Evolutionary conservation across 495 filamentous ascomycete genomes (phyloP).

Genomic region (Schizothecium vesticola): DNA sequence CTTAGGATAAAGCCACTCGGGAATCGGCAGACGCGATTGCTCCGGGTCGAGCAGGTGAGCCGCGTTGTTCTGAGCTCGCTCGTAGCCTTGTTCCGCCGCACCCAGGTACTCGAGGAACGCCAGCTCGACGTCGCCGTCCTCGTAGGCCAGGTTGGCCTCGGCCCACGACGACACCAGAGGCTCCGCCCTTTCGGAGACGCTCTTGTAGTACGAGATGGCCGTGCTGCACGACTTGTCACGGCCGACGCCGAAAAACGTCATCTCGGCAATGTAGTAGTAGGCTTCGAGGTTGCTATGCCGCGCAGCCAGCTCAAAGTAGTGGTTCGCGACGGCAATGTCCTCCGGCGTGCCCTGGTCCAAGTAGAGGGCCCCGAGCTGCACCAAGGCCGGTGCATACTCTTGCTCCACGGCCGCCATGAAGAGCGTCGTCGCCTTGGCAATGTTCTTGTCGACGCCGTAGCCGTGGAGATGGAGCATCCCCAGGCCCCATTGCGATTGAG

Average conservation of each 20-base stretch:
- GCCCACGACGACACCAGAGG: conserved; percentile 74
- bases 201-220: conserved; percentile 89
- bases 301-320: conserved; percentile 90
- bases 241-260: conserved; percentile 75
- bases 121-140: conserved; percentile 76
- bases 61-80: conserved; percentile 88
- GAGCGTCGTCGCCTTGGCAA: conserved; percentile 66
- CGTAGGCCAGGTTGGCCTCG: conserved; percentile 81
- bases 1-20: conserved; percentile 31
- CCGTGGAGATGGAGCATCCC: conserved; percentile 86
- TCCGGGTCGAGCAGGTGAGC: conserved; percentile 84
- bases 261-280: conserved; percentile 91
- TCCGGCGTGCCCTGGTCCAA: conserved; percentile 80
- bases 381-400: conserved; percentile 77
- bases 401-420: conserved; percentile 81
- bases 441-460: conserved; percentile 69
- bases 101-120: conserved; percentile 83
- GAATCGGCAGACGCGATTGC: conserved; percentile 46
- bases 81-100: conserved; percentile 95
- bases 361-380: conserved; percentile 77
- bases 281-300: conserved; percentile 86
- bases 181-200: conserved; percentile 86
- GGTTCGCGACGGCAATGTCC: conserved; percentile 58
- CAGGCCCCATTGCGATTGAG: conserved; percentile 78
- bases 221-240: conserved; percentile 73